phyloP scores from a whole-genome alignment of 176 grass and related monocot species.

The Carex pumila region DNA sequence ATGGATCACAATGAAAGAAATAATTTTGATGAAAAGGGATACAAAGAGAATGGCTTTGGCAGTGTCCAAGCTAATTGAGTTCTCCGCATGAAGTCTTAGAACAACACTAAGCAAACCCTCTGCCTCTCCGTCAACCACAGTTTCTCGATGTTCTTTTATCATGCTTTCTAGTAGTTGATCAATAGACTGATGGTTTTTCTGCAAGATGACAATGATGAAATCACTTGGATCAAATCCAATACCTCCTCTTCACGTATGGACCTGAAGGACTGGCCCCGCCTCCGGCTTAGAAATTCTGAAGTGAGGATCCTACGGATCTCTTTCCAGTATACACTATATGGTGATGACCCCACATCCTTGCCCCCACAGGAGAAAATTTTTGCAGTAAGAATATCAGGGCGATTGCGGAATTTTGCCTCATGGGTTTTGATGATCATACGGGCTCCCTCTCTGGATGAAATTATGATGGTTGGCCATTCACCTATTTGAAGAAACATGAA shows the following conservation, averaged over 20 bases:
- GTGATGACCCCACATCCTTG: no score
- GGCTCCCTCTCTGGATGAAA: constrained; percentile 12
- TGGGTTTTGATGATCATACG: constrained; percentile 15
- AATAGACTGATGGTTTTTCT: neutral
- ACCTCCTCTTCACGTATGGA: no score
- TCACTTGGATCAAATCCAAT: no score
- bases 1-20: neutral
- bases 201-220: no score
- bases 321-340: no score
- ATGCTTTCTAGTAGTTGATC: constrained; percentile 6
- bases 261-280: no score
- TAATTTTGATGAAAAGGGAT: neutral
- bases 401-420: constrained; percentile 2
- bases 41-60: neutral
- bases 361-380: neutral
- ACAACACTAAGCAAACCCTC: neutral
- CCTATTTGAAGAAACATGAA: constrained; percentile 35
- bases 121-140: neutral
- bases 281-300: no score
- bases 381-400: constrained; percentile 13
- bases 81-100: neutral
- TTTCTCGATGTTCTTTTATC: constrained; percentile 1
- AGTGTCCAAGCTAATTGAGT: neutral
- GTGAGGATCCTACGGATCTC: no score
- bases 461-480: constrained; percentile 5